Conservation (phyloP, 1,284 basidiomycete genomes). For the Marasmius fiardii region DNA sequence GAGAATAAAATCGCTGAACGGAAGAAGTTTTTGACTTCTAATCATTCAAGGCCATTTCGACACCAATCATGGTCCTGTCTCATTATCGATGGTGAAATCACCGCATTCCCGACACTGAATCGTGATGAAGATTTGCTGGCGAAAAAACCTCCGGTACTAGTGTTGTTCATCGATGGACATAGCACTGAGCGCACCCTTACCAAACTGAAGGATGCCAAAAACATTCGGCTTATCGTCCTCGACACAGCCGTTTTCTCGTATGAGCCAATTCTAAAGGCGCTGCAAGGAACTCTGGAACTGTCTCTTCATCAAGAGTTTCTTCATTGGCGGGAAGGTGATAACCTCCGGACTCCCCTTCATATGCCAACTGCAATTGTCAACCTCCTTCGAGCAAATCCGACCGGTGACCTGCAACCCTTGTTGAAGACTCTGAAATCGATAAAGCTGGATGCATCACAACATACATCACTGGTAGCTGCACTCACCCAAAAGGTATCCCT, state of each 20-base stretch:
- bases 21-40: conserved; percentile 21
- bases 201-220: conserved; percentile 31
- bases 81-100: conserved; percentile 41
- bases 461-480: conserved; percentile 44
- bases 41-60: conserved; percentile 37
- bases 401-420: conserved; percentile 37
- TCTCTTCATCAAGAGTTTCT: conserved; percentile 49
- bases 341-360: conserved; percentile 12
- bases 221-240: conserved; percentile 50
- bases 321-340: conserved; percentile 40
- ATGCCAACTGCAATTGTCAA: conserved; percentile 26
- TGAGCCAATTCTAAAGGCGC: conserved; percentile 51
- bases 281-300: conserved; percentile 41
- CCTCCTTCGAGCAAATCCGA: conserved; percentile 29
- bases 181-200: conserved; percentile 34
- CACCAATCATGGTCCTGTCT: conserved; percentile 54
- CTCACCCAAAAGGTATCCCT: conserved; percentile 52
- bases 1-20: conserved; percentile 13
- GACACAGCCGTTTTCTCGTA: conserved; percentile 60
- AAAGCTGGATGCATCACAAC: conserved; percentile 49
- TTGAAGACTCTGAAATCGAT: conserved; percentile 36
- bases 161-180: conserved; percentile 48
- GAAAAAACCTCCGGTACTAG: conserved; percentile 42
- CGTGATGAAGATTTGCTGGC: conserved; percentile 51
- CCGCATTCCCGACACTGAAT: conserved; percentile 49